A percentile compares a stretch with the other conserved stretches of the same genome.
Evolutionary conservation across 345 rosid genomes (phyloP).

Genomic region (Sisymbrium irio): DNA sequence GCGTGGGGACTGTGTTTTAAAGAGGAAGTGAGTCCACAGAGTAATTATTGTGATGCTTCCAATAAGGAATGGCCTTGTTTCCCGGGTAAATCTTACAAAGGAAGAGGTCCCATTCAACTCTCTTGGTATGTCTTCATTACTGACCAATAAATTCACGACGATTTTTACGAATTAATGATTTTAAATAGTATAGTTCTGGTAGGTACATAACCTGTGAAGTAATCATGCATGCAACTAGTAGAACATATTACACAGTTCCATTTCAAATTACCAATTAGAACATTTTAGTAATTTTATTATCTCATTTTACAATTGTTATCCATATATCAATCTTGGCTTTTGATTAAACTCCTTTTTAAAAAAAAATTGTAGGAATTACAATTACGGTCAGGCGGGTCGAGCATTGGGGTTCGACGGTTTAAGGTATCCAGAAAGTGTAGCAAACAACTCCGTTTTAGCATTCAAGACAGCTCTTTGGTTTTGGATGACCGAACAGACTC

Average conservation of each 20-base stretch:
- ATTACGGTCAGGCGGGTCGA: slow-evolving; percentile 52
- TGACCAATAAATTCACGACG: background rate
- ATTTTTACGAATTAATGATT: background rate
- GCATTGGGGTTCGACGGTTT: slow-evolving; percentile 43
- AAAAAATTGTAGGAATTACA: slow-evolving; percentile 48
- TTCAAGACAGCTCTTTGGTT: slow-evolving; percentile 75
- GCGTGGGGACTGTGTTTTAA: slow-evolving; percentile 67
- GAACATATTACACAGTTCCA: background rate
- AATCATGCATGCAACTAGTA: background rate
- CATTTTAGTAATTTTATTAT: background rate
- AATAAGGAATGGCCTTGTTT: slow-evolving; percentile 47
- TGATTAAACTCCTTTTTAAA: background rate
- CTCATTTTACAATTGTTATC: background rate
- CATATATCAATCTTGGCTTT: background rate
- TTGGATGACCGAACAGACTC: slow-evolving; percentile 66
- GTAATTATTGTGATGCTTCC: slow-evolving; percentile 41
- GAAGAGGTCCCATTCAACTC: slow-evolving; percentile 62
- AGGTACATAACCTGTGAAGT: background rate
- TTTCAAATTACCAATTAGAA: background rate
- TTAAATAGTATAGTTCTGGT: background rate
- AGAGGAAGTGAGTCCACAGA: slow-evolving; percentile 47
- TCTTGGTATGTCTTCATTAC: slow-evolving; percentile 51
- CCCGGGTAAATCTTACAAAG: slow-evolving; percentile 52
- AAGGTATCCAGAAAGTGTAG: slow-evolving; percentile 51
- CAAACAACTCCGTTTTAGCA: slow-evolving; percentile 45